Evolutionary conservation across 768 basidiomycete species (phyloP).

Genomic region (Leccinum subtestaceum): DNA sequence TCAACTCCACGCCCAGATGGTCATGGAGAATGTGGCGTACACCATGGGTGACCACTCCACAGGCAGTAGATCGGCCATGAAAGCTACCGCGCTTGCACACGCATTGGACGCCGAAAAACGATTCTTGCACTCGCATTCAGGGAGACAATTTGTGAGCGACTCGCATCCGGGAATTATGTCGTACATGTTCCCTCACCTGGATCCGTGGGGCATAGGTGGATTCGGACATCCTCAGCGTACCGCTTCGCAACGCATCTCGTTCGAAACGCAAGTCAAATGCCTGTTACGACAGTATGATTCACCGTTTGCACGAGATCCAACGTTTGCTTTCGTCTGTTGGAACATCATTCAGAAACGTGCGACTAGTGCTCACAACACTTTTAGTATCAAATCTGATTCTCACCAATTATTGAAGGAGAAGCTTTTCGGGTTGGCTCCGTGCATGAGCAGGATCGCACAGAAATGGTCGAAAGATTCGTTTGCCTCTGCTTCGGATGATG

Average conservation of each 20-base stretch:
- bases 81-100: neutral
- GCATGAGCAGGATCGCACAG: neutral
- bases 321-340: neutral
- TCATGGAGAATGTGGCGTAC: neutral
- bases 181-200: conserved; percentile 5
- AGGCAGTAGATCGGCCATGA: neutral
- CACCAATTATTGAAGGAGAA: neutral
- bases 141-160: neutral
- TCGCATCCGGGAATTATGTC: neutral
- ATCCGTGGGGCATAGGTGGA: neutral
- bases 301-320: neutral
- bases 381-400: neutral
- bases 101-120: neutral
- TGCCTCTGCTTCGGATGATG: no score
- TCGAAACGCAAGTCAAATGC: neutral
- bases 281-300: neutral
- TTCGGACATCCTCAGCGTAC: neutral
- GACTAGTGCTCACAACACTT: neutral
- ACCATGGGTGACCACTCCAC: neutral
- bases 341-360: neutral
- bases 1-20: no score
- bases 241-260: neutral
- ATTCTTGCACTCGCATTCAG: neutral
- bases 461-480: no score
- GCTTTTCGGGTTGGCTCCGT: neutral